These are phyloP conservation scores for Boletus rubescentipes DNA, from an alignment of 768 basidiomycete genomes.

Conservation along the genomic window DNA sequence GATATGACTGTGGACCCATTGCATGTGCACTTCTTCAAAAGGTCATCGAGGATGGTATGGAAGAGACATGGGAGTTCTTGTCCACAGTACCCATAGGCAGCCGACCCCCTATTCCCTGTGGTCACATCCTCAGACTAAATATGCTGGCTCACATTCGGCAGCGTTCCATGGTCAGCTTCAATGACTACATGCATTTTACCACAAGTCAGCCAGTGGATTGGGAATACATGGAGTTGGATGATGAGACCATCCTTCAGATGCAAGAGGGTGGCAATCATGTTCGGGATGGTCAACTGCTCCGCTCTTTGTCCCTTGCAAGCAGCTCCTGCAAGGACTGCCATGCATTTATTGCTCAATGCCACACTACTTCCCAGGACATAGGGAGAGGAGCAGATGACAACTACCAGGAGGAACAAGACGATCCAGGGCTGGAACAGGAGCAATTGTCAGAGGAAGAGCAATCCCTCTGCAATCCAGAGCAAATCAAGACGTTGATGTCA, in stretches of 20 bases:
- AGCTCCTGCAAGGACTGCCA: background rate
- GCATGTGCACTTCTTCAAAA: background rate
- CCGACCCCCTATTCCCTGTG: background rate
- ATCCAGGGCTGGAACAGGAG: too few species aligned
- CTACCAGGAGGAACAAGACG: too few species aligned
- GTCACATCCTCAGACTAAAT: background rate
- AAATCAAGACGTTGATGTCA: too few species aligned
- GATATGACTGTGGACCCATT: conserved; percentile 7
- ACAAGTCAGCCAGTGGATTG: background rate
- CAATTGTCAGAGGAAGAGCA: too few species aligned
- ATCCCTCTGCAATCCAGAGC: too few species aligned
- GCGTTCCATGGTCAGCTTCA: background rate
- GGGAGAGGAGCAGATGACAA: too few species aligned
- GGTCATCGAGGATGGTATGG: background rate
- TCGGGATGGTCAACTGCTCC: background rate
- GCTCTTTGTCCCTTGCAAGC: background rate
- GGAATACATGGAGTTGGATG: background rate
- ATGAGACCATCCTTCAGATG: background rate
- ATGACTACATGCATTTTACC: background rate
- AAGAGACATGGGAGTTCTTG: background rate
- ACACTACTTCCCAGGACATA: too few species aligned
- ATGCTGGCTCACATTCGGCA: background rate
- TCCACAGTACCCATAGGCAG: background rate
- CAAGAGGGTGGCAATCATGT: background rate
- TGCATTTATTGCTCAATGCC: background rate